Conservation (phyloP, 139 green algal genomes). For the Chlorella sorokiniana region DNA sequence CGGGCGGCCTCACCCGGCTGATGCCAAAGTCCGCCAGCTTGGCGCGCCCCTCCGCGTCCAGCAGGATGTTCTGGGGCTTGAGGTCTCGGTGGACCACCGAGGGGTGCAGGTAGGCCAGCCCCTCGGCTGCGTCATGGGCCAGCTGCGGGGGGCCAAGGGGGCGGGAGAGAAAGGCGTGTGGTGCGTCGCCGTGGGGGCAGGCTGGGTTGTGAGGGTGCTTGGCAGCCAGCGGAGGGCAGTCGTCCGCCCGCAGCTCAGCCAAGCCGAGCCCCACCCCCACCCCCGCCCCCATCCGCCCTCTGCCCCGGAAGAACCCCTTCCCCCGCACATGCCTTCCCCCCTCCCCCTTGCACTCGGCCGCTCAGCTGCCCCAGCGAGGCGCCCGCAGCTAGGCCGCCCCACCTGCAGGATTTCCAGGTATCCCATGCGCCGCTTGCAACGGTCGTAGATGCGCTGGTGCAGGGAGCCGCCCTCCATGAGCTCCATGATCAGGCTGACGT, state of each 20-base stretch:
- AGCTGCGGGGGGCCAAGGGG: conserved; percentile 27
- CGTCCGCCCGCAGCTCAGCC: too few relatives aligned
- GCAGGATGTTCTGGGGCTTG: conserved; percentile 83
- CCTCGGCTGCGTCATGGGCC: conserved; percentile 66
- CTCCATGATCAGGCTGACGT: conserved; percentile 86
- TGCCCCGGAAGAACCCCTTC: too few relatives aligned
- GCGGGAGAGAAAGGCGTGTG: background rate
- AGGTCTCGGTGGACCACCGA: conserved; percentile 81
- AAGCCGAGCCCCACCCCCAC: too few relatives aligned
- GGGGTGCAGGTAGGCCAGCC: conserved; percentile 80
- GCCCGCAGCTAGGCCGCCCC: background rate
- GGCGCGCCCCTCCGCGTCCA: conserved; percentile 60
- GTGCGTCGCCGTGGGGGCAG: too few relatives aligned
- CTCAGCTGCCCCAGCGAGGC: background rate
- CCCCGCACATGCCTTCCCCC: background rate
- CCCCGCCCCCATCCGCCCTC: too few relatives aligned
- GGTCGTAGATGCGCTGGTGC: conserved; percentile 72
- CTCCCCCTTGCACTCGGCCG: background rate
- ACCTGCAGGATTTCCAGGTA: conserved; percentile 76
- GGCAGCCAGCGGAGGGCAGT: too few relatives aligned
- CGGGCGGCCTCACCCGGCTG: conserved; percentile 40
- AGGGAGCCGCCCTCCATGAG: conserved; percentile 68
- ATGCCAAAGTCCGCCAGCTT: conserved; percentile 92
- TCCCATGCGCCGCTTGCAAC: conserved; percentile 51
- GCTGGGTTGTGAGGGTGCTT: too few relatives aligned